Base-by-base conservation (phyloP, 305 asterid species). In the Fraxinus platypoda region DNA sequence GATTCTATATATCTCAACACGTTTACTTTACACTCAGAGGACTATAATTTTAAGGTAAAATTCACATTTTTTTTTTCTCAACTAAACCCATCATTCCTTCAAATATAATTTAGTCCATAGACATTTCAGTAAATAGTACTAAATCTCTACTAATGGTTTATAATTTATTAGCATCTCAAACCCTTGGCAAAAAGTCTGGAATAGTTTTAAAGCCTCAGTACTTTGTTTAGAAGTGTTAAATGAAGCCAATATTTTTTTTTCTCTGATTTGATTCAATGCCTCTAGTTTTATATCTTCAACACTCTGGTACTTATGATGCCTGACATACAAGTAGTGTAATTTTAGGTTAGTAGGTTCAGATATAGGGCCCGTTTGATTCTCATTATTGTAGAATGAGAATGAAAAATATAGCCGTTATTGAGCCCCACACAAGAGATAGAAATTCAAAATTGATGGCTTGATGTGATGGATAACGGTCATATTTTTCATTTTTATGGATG, bases 141-240 rank as follows among this genome's bases (percentile, higher is more conserved):
- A 13, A 30, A 13, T 30, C 38, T 70, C 38, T 70, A 30, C 37
- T 68, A 26, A 30, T 13, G 37, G 74, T 70, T 15, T 26, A 68
- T 68, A 68, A 68, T 26, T 68, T 68, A 28, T 68, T 68, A 68
- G 74, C 74, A 68, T 68, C 37, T 31, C 35, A 68, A 68, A 68
- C 37, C 74, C 38, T 68, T 30, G 9, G 74, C 19, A 68, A 68
- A 68, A 17, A 1, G 38, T 68, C 19, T 68, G 74, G 72, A 64
- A 25, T 25, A 23, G 74, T 26, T 68, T 15, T 59, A 13, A 28
- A 68, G 74, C 34, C 33, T 28, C 37, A 13, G 74, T 68, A 59
- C 33, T 15, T 62, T 23, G 72, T 62, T 62, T 62, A 23, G 72
- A 62, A 62, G 33, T 62, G 72, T 62, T 57, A 57, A 57, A 62